Evolutionary conservation across 768 basidiomycete genomes (phyloP).

Genomic region (Cystofilobasidium capitatum): DNA sequence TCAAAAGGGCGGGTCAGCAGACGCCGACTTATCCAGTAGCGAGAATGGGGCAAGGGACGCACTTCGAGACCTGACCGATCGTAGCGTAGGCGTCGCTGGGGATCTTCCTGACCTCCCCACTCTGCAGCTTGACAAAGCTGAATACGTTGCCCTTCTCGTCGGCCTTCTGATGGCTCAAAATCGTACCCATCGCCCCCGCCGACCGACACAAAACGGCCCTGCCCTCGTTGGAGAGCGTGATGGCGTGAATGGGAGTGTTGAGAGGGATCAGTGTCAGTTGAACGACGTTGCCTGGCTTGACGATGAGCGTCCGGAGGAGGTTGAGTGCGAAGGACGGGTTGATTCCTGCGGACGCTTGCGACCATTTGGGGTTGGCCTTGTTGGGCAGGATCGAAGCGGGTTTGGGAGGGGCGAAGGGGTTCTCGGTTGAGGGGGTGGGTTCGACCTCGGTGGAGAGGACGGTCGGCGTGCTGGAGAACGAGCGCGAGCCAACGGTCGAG

Average conservation of each 20-base stretch:
- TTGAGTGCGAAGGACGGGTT: slow-evolving; percentile 50
- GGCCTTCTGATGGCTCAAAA: slow-evolving; percentile 52
- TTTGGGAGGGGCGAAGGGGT: slow-evolving; percentile 22
- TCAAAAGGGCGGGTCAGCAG: not conserved
- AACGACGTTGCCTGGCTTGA: slow-evolving; percentile 87
- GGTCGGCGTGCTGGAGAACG: slow-evolving; percentile 4
- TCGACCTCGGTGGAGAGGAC: not conserved
- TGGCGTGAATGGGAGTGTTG: slow-evolving; percentile 81
- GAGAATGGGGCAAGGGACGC: slow-evolving; percentile 25
- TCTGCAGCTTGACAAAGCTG: slow-evolving; percentile 73
- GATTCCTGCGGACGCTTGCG: slow-evolving; percentile 22
- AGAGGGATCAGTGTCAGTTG: slow-evolving; percentile 82
- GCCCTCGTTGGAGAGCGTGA: slow-evolving; percentile 65
- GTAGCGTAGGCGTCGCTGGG: slow-evolving; percentile 69
- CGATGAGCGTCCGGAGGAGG: slow-evolving; percentile 67
- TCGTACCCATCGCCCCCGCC: slow-evolving; percentile 74
- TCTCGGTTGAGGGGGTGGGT: too few species aligned
- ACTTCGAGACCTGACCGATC: slow-evolving; percentile 83
- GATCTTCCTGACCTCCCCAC: slow-evolving; percentile 84
- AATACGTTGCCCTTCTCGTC: slow-evolving; percentile 58
- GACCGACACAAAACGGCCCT: slow-evolving; percentile 75
- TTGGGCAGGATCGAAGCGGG: slow-evolving; percentile 29
- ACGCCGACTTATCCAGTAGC: not conserved
- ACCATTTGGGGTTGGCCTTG: slow-evolving; percentile 19
- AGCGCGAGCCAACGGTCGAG: not conserved